Conservation (phyloP, 1,284 basidiomycete genomes). For the Fomitiporia mediterranea region DNA sequence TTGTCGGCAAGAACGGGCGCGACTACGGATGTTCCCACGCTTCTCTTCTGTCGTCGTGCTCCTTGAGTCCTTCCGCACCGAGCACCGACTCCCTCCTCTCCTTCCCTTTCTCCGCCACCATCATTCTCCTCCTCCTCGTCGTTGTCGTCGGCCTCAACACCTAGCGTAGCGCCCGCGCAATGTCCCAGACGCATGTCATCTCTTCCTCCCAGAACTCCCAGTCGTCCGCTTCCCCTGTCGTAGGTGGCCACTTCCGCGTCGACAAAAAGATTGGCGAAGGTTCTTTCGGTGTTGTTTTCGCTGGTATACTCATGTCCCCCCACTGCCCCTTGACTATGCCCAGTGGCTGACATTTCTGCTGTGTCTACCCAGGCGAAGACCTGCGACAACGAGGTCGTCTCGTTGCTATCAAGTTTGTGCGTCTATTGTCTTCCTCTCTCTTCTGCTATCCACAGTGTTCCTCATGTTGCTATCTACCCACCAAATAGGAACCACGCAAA, state of each 20-base stretch:
- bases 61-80: not conserved
- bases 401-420: constrained; percentile 91
- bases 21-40: not conserved
- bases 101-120: not conserved
- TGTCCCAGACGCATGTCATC: constrained; percentile 21
- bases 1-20: not conserved
- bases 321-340: not conserved
- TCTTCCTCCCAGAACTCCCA: constrained; percentile 15
- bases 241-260: constrained; percentile 72
- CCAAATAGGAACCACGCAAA: constrained; percentile 96
- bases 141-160: not conserved
- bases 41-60: not conserved
- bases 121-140: not conserved
- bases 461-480: constrained; percentile 4
- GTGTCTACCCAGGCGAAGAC: constrained; percentile 66
- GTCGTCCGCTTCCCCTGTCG: constrained; percentile 33
- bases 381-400: constrained; percentile 74
- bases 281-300: constrained; percentile 80
- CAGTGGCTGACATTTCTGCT: not conserved
- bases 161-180: not conserved
- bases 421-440: constrained; percentile 15
- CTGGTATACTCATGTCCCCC: constrained; percentile 46
- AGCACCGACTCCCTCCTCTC: not conserved
- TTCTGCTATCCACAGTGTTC: constrained; percentile 12
- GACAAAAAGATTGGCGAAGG: constrained; percentile 88